phyloP scores from a whole-genome alignment of 495 filamentous ascomycete genomes.

The Penicillium coffeae region DNA sequence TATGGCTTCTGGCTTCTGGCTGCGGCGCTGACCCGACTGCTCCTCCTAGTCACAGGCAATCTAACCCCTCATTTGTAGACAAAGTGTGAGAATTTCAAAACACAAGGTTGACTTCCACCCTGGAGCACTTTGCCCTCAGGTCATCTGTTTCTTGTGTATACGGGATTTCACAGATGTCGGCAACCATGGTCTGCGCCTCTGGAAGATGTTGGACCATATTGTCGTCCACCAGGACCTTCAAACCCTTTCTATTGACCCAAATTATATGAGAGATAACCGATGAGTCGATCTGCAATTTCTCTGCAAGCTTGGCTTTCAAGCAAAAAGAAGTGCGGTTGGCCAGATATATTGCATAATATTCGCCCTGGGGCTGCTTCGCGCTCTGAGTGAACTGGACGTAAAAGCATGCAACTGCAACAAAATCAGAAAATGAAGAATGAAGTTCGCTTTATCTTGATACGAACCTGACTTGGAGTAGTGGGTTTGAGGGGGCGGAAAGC shows the following conservation, averaged over 20 bases:
- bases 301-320: constrained; percentile 65
- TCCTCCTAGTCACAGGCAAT: no score
- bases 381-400: constrained; percentile 65
- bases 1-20: no score
- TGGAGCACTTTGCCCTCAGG: no score
- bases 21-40: no score
- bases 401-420: constrained; percentile 71
- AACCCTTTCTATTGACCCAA: constrained; percentile 63
- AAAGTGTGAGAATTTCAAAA: no score
- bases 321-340: constrained; percentile 68
- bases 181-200: constrained; percentile 87
- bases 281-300: constrained; percentile 75
- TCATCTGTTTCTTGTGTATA: no score
- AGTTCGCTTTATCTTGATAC: constrained; percentile 17
- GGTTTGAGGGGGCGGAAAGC: constrained; percentile 79
- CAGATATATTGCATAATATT: constrained; percentile 85
- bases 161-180: constrained; percentile 57
- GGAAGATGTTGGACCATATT: constrained; percentile 81
- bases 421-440: constrained; percentile 1
- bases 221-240: constrained; percentile 86
- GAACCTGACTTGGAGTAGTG: constrained; percentile 62
- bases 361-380: constrained; percentile 53
- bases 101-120: no score
- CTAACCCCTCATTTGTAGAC: no score
- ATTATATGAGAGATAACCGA: constrained; percentile 63